Evolutionary conservation across 192 early-diverging fungal species (phyloP).

Genomic region (Coemansia sp.): DNA sequence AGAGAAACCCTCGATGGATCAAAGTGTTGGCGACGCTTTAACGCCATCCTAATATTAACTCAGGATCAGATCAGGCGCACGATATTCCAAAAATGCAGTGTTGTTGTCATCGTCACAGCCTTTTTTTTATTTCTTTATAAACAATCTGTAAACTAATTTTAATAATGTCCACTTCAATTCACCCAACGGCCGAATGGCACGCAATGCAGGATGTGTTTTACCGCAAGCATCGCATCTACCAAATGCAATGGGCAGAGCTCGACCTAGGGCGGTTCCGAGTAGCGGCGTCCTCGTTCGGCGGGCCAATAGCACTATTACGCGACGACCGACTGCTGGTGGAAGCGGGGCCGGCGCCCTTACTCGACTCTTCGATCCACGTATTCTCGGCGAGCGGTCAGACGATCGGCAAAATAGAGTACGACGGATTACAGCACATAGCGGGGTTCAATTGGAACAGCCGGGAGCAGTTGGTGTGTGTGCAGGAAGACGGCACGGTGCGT

Average conservation of each 20-base stretch:
- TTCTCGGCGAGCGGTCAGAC: conserved; percentile 85
- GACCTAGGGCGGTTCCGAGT: conserved; percentile 83
- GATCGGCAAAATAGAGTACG: conserved; percentile 90
- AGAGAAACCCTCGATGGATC: too few relatives aligned
- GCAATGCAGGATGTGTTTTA: conserved; percentile 52
- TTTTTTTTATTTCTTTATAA: too few relatives aligned
- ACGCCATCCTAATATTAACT: too few relatives aligned
- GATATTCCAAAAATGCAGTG: not conserved
- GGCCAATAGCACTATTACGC: conserved; percentile 93
- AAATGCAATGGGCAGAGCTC: conserved; percentile 86
- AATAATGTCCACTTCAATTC: not conserved
- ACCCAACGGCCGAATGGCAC: conserved; percentile 47
- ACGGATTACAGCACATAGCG: conserved; percentile 79
- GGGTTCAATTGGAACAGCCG: conserved; percentile 88
- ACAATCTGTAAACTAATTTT: not conserved
- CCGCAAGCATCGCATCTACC: conserved; percentile 77
- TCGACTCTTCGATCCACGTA: conserved; percentile 80
- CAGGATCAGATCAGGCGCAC: not conserved
- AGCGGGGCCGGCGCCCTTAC: conserved; percentile 68
- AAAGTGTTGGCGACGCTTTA: too few relatives aligned
- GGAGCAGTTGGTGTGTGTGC: conserved; percentile 85
- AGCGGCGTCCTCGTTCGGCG: conserved; percentile 86
- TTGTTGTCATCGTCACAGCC: not conserved
- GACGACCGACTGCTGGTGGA: conserved; percentile 83
- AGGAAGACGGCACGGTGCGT: conserved; percentile 81